Evolutionary conservation across 2,329 filamentous ascomycete genomes (phyloP).

Genomic region (Epichloe sp.): DNA sequence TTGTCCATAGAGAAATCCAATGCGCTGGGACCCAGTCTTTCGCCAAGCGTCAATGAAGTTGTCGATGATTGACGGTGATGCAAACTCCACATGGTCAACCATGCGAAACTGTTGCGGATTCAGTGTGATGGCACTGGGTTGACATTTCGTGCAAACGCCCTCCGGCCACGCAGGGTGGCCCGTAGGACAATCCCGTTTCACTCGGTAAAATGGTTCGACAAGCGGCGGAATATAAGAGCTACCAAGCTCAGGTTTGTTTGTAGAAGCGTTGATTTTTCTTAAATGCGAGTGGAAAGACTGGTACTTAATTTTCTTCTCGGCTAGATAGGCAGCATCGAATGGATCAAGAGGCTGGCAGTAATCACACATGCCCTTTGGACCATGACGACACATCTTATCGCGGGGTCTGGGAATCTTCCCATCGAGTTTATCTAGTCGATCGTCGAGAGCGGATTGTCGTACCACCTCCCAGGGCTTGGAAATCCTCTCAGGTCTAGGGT

Average conservation of each 20-base stretch:
- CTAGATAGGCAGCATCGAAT: slow-evolving; percentile 76
- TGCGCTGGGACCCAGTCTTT: slow-evolving; percentile 65
- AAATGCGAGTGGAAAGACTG: slow-evolving; percentile 91
- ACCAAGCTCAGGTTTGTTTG: slow-evolving; percentile 88
- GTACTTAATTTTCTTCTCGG: slow-evolving; percentile 98
- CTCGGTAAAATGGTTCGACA: slow-evolving; percentile 83
- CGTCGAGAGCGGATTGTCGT: slow-evolving; percentile 75
- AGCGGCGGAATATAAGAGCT: slow-evolving; percentile 94
- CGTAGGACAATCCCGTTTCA: slow-evolving; percentile 77
- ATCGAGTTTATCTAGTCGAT: slow-evolving; percentile 72
- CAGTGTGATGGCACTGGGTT: slow-evolving; percentile 90
- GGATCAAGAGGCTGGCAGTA: slow-evolving; percentile 97
- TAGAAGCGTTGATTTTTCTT: slow-evolving; percentile 87
- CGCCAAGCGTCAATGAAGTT: slow-evolving; percentile 89
- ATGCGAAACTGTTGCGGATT: slow-evolving; percentile 90
- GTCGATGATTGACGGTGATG: slow-evolving; percentile 72
- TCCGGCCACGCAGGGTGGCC: slow-evolving; percentile 90
- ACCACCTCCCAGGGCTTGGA: slow-evolving; percentile 66
- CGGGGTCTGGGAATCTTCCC: slow-evolving; percentile 72
- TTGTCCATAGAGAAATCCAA: slow-evolving; percentile 83
- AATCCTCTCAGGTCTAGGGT: slow-evolving; percentile 51
- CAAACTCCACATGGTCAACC: slow-evolving; percentile 97
- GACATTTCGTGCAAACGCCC: slow-evolving; percentile 95
- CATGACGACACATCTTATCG: slow-evolving; percentile 92
- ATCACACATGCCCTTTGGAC: slow-evolving; percentile 96